Evolutionary conservation across 768 basidiomycete genomes (phyloP).

Genomic region (Mycena belliarum): DNA sequence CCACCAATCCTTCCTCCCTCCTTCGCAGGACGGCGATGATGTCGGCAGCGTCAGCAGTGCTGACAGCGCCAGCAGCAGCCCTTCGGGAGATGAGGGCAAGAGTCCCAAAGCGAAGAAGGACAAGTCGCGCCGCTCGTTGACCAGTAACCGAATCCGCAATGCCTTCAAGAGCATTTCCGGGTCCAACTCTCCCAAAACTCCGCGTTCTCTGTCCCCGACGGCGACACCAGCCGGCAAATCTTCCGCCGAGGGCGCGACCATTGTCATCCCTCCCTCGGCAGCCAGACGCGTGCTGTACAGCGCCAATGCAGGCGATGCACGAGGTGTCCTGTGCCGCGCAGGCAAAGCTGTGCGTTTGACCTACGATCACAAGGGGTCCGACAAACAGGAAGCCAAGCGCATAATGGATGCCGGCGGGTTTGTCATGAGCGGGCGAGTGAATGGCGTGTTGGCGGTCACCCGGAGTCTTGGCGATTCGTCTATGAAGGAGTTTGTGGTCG

Average conservation of each 20-base stretch:
- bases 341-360: constrained; percentile 92
- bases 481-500: constrained; percentile 99
- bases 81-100: constrained; percentile 32
- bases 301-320: constrained; percentile 96
- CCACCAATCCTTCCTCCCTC: constrained; percentile 62
- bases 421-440: constrained; percentile 97
- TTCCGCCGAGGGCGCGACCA: constrained; percentile 30
- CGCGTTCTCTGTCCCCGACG: constrained; percentile 38
- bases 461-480: constrained; percentile 94
- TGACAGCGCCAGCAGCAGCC: constrained; percentile 41
- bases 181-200: constrained; percentile 32
- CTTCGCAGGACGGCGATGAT: constrained; percentile 24
- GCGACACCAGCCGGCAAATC: too few species aligned
- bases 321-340: constrained; percentile 88
- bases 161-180: constrained; percentile 54
- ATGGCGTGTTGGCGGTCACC: constrained; percentile 96
- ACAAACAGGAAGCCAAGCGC: constrained; percentile 95
- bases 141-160: constrained; percentile 53
- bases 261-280: constrained; percentile 47
- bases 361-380: constrained; percentile 98
- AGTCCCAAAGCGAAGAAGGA: constrained; percentile 31
- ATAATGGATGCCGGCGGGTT: constrained; percentile 98
- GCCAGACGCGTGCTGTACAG: constrained; percentile 84
- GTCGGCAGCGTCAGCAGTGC: constrained; percentile 44
- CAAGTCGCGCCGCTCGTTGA: constrained; percentile 44